These are phyloP conservation scores for Penicillium sclerotiorum DNA, from an alignment of 2,329 filamentous ascomycete genomes.

Conservation along the genomic window DNA sequence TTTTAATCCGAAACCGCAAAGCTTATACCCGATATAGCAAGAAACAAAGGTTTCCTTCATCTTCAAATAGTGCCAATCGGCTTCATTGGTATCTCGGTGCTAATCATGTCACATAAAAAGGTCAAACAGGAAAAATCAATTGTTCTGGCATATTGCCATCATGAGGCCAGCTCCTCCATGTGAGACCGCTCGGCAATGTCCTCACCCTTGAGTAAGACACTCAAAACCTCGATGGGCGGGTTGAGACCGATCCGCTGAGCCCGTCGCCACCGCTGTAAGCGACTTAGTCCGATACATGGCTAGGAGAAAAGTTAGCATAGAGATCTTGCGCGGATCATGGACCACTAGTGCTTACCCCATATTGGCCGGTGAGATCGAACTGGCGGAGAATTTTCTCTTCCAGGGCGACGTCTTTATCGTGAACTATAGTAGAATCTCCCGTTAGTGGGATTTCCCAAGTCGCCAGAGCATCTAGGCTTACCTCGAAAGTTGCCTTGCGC, in stretches of 20 bases:
- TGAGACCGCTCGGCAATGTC: neutral
- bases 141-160: neutral
- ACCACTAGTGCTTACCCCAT: constrained; percentile 69
- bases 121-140: neutral
- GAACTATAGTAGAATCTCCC: constrained; percentile 53
- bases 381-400: constrained; percentile 87
- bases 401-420: constrained; percentile 71
- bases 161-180: neutral
- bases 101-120: neutral
- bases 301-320: constrained; percentile 40
- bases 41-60: too few species aligned
- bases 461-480: too few species aligned
- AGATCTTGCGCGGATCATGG: neutral
- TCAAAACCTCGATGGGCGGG: constrained; percentile 1
- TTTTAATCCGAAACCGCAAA: too few species aligned
- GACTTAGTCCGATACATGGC: constrained; percentile 81
- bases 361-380: constrained; percentile 90
- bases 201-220: neutral
- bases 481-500: too few species aligned
- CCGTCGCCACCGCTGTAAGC: neutral
- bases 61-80: neutral
- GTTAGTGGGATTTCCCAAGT: neutral
- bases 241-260: neutral
- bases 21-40: too few species aligned
- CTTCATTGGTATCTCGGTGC: neutral